Evolutionary conservation across 768 basidiomycete species (phyloP).

Genomic region (Russula emetica): DNA sequence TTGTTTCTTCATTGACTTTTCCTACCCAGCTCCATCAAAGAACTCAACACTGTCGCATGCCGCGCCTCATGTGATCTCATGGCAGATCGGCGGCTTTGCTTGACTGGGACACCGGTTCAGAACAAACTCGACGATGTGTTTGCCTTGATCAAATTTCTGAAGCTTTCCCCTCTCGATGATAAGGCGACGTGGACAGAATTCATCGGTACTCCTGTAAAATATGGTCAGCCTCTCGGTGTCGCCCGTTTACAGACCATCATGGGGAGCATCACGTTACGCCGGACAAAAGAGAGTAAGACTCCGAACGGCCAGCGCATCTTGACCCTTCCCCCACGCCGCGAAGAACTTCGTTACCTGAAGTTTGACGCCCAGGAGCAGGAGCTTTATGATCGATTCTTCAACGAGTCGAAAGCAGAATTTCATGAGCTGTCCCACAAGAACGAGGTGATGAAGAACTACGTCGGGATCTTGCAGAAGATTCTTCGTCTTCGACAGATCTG

Average conservation of each 20-base stretch:
- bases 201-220: conserved; percentile 90
- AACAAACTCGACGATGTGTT: conserved; percentile 99
- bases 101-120: conserved; percentile 98
- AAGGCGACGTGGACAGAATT: conserved; percentile 90
- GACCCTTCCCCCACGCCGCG: conserved; percentile 83
- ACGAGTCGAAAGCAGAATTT: conserved; percentile 89
- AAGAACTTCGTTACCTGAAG: conserved; percentile 80
- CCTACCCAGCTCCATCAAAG: conserved; percentile 82
- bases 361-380: conserved; percentile 77
- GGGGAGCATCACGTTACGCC: conserved; percentile 92
- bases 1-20: conserved; percentile 1
- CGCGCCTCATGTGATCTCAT: conserved; percentile 92
- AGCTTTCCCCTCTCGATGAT: conserved; percentile 88
- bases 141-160: conserved; percentile 93
- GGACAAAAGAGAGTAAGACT: conserved; percentile 87
- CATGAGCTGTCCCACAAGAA: conserved; percentile 81
- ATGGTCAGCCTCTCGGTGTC: conserved; percentile 82
- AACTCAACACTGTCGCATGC: conserved; percentile 88
- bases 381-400: conserved; percentile 86
- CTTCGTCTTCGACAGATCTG: conserved; percentile 96
- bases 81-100: conserved; percentile 87
- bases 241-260: conserved; percentile 95
- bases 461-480: conserved; percentile 94
- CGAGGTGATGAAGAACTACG: conserved; percentile 97
- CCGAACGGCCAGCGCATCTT: conserved; percentile 82